Conservation (phyloP, 306 rosid genomes). For the Pyrus betulifolia region DNA sequence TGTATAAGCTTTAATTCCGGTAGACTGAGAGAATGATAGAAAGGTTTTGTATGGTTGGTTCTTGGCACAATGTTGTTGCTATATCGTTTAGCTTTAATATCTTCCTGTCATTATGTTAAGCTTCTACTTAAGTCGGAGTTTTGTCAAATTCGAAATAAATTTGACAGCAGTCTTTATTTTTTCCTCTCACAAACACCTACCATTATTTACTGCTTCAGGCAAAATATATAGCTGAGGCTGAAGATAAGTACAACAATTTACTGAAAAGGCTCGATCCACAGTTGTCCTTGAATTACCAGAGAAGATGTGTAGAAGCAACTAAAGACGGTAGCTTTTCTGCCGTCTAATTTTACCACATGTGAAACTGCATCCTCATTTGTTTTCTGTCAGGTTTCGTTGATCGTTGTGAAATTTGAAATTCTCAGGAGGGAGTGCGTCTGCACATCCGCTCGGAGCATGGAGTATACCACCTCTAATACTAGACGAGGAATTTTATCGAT, state of each 20-base stretch:
- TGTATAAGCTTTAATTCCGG: neutral
- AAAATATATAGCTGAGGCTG: constrained; percentile 68
- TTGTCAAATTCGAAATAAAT: neutral
- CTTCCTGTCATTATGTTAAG: neutral
- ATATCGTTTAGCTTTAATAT: neutral
- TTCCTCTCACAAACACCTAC: neutral
- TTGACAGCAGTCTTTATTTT: neutral
- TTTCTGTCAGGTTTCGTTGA: neutral
- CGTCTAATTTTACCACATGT: neutral
- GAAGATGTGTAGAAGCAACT: constrained; percentile 90
- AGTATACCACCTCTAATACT: constrained; percentile 61
- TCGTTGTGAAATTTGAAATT: constrained; percentile 4
- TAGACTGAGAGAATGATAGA: neutral
- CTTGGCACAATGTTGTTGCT: neutral
- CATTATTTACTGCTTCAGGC: constrained; percentile 41
- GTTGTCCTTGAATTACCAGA: constrained; percentile 52
- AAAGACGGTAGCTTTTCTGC: constrained; percentile 55
- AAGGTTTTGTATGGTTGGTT: neutral
- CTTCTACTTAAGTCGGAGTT: neutral
- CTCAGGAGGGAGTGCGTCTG: constrained; percentile 70
- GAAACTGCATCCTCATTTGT: neutral
- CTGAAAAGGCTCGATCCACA: constrained; percentile 60
- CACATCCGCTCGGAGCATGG: constrained; percentile 76
- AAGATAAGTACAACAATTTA: constrained; percentile 53
- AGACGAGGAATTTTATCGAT: constrained; percentile 66